Evolutionary conservation across 2,329 filamentous ascomycete species (phyloP), one percentile per base, ranked within the genome.

Genomic region (Penicillium sclerotiorum): DNA sequence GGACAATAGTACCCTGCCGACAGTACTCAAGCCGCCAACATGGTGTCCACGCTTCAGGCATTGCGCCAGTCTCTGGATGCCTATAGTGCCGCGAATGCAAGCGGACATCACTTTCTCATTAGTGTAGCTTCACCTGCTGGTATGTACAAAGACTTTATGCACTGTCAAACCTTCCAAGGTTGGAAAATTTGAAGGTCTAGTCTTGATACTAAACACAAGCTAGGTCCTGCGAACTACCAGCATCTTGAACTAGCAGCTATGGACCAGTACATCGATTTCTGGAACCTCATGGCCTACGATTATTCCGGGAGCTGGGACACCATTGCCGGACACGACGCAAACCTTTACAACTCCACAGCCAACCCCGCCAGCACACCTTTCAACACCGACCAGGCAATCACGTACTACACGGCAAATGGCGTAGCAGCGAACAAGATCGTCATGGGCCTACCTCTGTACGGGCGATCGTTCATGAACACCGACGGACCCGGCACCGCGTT

Each of bases 401-500:
- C 84, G 11, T 79, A 84, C 60, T 97, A 96, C 73, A 75, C 81
- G 13, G 66, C 73, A 1, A 79, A 80, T 4, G 85, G 86, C 6
- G 84, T 96, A 0, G 65, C 79, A 0, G 67, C 84, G 0, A 66
- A 77, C 53, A 96, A 96, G 73, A 83, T 97, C 46, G 88, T 96
- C 3, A 71, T 96, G 12, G 92, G 93, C 2, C 93, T 96, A 88
- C 92, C 93, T 2, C 76, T 97, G 11, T 97, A 96, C 67, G 93
- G 93, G 1, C 88, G 91, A 28, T 84, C 89, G 0, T 97, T 96
- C 68, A 79, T 85, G 59, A 82, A 84, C 56, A 96, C 93, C 0
- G 80, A 87, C 21, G 92, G 91, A 0, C 80, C 84, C 0, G 93
- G 93, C 1, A 70, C 77, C 25, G 73, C 82, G 0, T 96, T 81